A percentile compares a stretch with the other conserved stretches of the same genome.
Conservation (phyloP, 352 stramenopile genomes). For the Phytopythium aichiense region DNA sequence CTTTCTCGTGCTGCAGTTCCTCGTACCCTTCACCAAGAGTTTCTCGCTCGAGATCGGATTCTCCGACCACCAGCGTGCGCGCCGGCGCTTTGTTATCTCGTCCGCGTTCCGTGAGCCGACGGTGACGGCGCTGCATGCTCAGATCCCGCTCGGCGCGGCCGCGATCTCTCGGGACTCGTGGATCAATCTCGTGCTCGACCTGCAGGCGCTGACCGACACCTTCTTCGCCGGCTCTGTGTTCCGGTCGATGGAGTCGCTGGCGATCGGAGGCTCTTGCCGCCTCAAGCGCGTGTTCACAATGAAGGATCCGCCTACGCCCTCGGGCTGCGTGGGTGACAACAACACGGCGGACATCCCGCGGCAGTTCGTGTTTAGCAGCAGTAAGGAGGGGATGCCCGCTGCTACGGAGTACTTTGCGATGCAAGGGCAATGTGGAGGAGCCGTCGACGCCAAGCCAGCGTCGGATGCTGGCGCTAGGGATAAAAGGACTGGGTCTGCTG, state of each 20-base stretch:
- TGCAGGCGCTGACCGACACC: slow-evolving; percentile 52
- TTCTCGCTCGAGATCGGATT: slow-evolving; percentile 82
- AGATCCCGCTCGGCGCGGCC: slow-evolving; percentile 48
- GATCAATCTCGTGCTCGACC: slow-evolving; percentile 78
- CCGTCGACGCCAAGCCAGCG: not conserved
- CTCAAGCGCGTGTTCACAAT: slow-evolving; percentile 85
- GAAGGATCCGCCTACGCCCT: slow-evolving; percentile 62
- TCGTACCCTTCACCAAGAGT: slow-evolving; percentile 52
- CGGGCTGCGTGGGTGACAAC: slow-evolving; percentile 8
- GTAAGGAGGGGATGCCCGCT: slow-evolving; percentile 13
- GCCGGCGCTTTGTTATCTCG: slow-evolving; percentile 67
- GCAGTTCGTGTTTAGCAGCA: slow-evolving; percentile 50
- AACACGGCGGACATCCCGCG: slow-evolving; percentile 48
- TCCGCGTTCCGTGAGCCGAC: slow-evolving; percentile 74
- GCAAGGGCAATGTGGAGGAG: not conserved
- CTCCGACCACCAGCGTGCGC: slow-evolving; percentile 67
- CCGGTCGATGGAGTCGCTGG: slow-evolving; percentile 76
- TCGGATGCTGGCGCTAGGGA: not conserved
- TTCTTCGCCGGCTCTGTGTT: slow-evolving; percentile 53
- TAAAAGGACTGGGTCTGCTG: not conserved
- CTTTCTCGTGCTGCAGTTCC: slow-evolving; percentile 68
- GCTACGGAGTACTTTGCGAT: slow-evolving; percentile 54
- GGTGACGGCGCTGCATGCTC: slow-evolving; percentile 51
- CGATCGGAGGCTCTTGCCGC: slow-evolving; percentile 62
- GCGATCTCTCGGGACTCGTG: slow-evolving; percentile 58